Evolutionary conservation across 306 rosid genomes (phyloP).

Genomic region (Hippophae tibetana): DNA sequence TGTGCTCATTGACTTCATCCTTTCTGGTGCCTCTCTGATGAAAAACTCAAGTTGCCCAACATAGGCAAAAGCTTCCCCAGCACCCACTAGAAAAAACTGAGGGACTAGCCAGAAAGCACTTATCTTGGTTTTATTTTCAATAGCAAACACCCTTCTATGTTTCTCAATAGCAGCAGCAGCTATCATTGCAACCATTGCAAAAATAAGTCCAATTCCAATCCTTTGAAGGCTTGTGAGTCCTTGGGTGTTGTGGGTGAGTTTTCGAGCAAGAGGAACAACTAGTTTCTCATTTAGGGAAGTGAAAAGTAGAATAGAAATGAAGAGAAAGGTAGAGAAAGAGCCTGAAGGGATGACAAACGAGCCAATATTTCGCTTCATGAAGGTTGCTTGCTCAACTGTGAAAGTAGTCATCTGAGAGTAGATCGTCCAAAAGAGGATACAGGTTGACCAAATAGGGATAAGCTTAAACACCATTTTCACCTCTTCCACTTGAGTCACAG

Average conservation of each 20-base stretch:
- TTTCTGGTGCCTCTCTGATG: conserved; percentile 89
- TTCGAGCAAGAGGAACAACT: conserved; percentile 62
- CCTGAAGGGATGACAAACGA: conserved; percentile 56
- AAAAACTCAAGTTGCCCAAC: conserved; percentile 94
- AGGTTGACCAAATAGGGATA: conserved; percentile 87
- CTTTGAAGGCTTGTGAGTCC: conserved; percentile 95
- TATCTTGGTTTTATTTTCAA: conserved; percentile 21
- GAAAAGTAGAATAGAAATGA: conserved; percentile 63
- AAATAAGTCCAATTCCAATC: conserved; percentile 71
- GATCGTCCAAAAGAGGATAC: conserved; percentile 89
- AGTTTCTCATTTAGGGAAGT: conserved; percentile 79
- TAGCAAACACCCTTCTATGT: conserved; percentile 38
- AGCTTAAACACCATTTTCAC: conserved; percentile 81
- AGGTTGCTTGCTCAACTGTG: conserved; percentile 93
- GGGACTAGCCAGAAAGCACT: conserved; percentile 98
- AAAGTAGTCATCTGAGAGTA: conserved; percentile 92
- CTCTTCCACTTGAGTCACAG: conserved; percentile 77
- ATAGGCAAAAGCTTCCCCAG: conserved; percentile 92
- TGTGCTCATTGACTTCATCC: conserved; percentile 98
- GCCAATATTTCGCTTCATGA: conserved; percentile 67
- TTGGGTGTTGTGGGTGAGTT: conserved; percentile 56
- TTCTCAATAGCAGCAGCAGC: conserved; percentile 61
- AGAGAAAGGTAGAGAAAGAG: conserved; percentile 59
- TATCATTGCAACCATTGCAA: conserved; percentile 66
- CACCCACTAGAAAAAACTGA: conserved; percentile 83